Evolutionary conservation across 2,329 filamentous ascomycete genomes (phyloP), one percentile per base, ranked within the genome.

Genomic region (Dothistroma septosporum): DNA sequence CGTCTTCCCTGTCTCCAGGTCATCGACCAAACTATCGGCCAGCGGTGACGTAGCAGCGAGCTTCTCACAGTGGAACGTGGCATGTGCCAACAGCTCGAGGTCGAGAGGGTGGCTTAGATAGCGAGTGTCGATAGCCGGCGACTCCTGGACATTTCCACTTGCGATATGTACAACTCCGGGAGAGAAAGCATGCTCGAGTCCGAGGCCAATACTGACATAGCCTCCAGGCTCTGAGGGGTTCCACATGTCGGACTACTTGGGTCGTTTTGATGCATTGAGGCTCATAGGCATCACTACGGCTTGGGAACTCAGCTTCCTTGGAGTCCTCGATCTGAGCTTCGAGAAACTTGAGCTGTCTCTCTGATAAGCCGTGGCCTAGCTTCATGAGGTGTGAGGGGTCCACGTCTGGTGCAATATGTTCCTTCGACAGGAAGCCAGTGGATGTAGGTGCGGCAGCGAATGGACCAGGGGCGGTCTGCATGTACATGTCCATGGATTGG

Each of bases 151-250:
- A 22, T 59, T 35, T 3, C 10, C 16, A 28, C 49, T 32, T n/a
- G 16, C 19, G 49, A 54, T 54, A 21, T 47, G 57, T 24, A 59
- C 24, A 3, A 8, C 9, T 9, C 57, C 57, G 11, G 37, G 49
- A 10, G 49, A 53, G 33, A 44, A 54, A 14, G 57, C 49, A 16
- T 58, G 55, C 47, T 52, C 44, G 10, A 58, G 31, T 35, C 52
- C 32, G n/a, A 19, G 24, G 6, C 16, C 28, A 8, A 37, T 9
- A 4, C 32, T 12, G 12, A 55, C 19, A 22, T 46, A 47, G 19
- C 41, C 41, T 16, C 41, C 21, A 16, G 53, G 53, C n/a, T 22
- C 22, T 10, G 28, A 7, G n/a, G 41, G 31, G 16, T 37, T 22
- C n/a, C 33, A 54, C 32, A 54, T 54, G 5, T 14, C 28, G 22